Evolutionary conservation across 257 asterid genomes (phyloP).

Genomic region (Fraxinus cuspidata): DNA sequence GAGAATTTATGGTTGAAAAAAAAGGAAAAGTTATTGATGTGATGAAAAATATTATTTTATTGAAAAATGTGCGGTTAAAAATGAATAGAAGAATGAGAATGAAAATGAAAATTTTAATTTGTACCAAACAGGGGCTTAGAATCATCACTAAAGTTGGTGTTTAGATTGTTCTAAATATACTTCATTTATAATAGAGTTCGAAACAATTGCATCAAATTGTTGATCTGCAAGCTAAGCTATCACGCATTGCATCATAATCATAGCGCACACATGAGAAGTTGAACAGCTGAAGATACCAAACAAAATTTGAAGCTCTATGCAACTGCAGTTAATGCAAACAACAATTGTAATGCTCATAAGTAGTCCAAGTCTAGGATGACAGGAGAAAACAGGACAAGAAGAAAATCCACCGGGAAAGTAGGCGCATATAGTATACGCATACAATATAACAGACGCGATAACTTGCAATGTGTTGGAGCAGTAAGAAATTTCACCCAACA

Average conservation of each 20-base stretch:
- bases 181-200: background rate
- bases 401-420: background rate
- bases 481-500: background rate
- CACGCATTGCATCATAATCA: background rate
- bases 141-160: background rate
- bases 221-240: background rate
- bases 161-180: background rate
- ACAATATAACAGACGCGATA: background rate
- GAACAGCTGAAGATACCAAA: background rate
- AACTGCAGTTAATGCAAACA: background rate
- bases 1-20: too few relatives aligned
- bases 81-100: too few relatives aligned
- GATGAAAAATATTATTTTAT: too few relatives aligned
- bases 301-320: background rate
- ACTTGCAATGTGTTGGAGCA: background rate
- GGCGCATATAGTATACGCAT: background rate
- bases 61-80: too few relatives aligned
- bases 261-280: background rate
- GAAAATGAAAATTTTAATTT: too few relatives aligned
- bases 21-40: too few relatives aligned
- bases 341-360: background rate
- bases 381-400: background rate
- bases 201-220: too few relatives aligned
- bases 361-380: background rate
- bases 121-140: too few relatives aligned